These are phyloP conservation scores for Phaffomyces thermotolerans DNA, from an alignment of 805 yeast genomes.

Conservation along the genomic window DNA sequence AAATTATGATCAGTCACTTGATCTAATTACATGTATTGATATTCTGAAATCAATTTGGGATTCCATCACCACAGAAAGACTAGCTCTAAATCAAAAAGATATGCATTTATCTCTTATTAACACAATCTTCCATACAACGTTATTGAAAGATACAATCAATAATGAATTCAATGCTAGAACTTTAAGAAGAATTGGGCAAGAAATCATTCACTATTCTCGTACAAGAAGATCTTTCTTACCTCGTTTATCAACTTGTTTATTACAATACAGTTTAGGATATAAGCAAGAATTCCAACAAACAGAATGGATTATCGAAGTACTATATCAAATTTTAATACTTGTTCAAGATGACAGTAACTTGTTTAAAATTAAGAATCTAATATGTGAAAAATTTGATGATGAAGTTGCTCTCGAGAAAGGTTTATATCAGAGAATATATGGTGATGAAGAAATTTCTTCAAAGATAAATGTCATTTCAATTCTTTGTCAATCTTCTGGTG, in stretches of 20 bases:
- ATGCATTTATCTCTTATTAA: slow-evolving; percentile 53
- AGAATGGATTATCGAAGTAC: slow-evolving; percentile 43
- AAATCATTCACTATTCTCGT: slow-evolving; percentile 40
- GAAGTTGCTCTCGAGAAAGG: slow-evolving; percentile 30
- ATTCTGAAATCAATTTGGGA: slow-evolving; percentile 48
- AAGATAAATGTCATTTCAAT: slow-evolving; percentile 44
- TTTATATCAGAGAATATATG: slow-evolving; percentile 45
- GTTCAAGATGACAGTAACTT: slow-evolving; percentile 49
- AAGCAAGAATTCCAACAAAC: slow-evolving; percentile 31
- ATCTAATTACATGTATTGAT: slow-evolving; percentile 24
- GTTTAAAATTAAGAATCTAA: slow-evolving; percentile 51
- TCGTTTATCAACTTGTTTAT: slow-evolving; percentile 39
- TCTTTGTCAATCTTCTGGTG: slow-evolving; percentile 27
- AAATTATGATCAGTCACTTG: slow-evolving; percentile 11
- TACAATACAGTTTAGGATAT: slow-evolving; percentile 33
- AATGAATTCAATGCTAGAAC: slow-evolving; percentile 23
- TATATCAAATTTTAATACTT: slow-evolving; percentile 39
- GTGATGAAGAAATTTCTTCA: slow-evolving; percentile 48
- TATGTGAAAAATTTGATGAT: slow-evolving; percentile 46
- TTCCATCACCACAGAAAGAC: slow-evolving; percentile 46
- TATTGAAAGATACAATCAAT: slow-evolving; percentile 33
- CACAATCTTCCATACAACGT: slow-evolving; percentile 35
- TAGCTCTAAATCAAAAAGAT: slow-evolving; percentile 56
- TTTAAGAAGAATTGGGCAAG: slow-evolving; percentile 28
- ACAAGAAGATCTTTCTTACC: slow-evolving; percentile 71